A percentile compares a stretch with the other conserved stretches of the same genome.
Evolutionary conservation across 345 rosid species (phyloP).

Genomic region (Boechera divaricarpa): DNA sequence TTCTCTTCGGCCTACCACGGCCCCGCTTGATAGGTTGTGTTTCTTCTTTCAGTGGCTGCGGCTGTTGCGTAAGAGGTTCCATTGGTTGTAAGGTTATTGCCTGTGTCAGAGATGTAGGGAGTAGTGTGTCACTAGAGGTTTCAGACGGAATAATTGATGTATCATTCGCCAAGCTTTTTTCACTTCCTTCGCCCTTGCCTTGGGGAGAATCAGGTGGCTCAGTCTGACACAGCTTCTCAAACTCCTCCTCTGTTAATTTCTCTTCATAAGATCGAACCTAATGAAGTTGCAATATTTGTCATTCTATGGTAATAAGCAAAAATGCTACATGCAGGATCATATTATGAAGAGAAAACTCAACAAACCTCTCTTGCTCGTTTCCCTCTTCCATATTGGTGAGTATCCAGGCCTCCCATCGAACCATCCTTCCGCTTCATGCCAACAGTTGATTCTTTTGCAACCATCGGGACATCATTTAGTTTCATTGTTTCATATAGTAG

Average conservation of each 20-base stretch:
- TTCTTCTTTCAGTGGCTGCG: slow-evolving; percentile 55
- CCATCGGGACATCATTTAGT: slow-evolving; percentile 64
- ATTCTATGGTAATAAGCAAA: slow-evolving; percentile 22
- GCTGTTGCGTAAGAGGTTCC: slow-evolving; percentile 28
- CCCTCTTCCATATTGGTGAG: slow-evolving; percentile 87
- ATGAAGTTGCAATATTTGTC: slow-evolving; percentile 11
- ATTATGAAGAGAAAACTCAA: slow-evolving; percentile 36
- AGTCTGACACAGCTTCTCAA: slow-evolving; percentile 86
- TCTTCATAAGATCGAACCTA: slow-evolving; percentile 96
- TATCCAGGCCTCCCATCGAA: slow-evolving; percentile 65
- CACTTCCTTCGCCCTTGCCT: slow-evolving; percentile 57
- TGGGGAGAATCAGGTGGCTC: slow-evolving; percentile 76
- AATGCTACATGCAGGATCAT: neutral
- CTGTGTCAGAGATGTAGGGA: slow-evolving; percentile 28
- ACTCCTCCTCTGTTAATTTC: slow-evolving; percentile 93
- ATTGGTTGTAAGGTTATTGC: slow-evolving; percentile 22
- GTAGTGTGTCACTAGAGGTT: slow-evolving; percentile 9
- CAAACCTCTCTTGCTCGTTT: slow-evolving; percentile 95
- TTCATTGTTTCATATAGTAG: slow-evolving; percentile 74
- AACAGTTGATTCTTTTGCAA: slow-evolving; percentile 51
- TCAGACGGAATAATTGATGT: slow-evolving; percentile 35
- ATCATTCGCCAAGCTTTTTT: slow-evolving; percentile 53
- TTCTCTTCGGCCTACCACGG: slow-evolving; percentile 93
- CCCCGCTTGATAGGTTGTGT: slow-evolving; percentile 87
- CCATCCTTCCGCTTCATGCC: slow-evolving; percentile 70